These are phyloP conservation scores for Vigna radiata DNA, from an alignment of 306 rosid species.

Conservation along the genomic window DNA sequence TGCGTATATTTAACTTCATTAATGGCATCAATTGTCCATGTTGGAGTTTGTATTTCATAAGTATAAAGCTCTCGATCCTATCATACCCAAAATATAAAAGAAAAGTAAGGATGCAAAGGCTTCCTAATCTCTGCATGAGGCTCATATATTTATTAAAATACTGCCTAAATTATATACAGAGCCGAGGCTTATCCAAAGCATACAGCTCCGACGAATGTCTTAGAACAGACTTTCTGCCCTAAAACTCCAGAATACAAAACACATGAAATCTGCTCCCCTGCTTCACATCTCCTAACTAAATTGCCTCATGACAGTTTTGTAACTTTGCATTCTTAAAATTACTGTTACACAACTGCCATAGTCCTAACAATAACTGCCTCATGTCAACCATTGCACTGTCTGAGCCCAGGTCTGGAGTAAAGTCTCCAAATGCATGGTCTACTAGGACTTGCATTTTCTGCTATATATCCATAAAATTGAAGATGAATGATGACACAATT, in stretches of 20 bases:
- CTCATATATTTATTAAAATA: too few relatives aligned
- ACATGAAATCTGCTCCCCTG: background rate
- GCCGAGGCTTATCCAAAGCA: background rate
- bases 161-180: too few relatives aligned
- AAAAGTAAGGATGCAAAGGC: too few relatives aligned
- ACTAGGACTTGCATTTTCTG: background rate
- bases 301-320: background rate
- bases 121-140: too few relatives aligned
- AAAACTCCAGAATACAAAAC: background rate
- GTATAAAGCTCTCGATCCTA: too few relatives aligned
- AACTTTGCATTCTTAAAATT: background rate
- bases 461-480: background rate
- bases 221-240: background rate
- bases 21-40: too few relatives aligned
- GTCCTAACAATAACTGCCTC: background rate
- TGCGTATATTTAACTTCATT: too few relatives aligned
- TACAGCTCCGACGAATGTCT: background rate
- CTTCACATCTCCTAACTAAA: background rate
- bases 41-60: too few relatives aligned
- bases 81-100: too few relatives aligned
- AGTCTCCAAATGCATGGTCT: conserved; percentile 5
- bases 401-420: background rate
- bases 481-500: background rate
- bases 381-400: background rate
- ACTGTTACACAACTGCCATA: background rate